These are phyloP conservation scores for Zygotorulaspora chibaensis DNA, from an alignment of 805 yeast genomes.

Conservation along the genomic window DNA sequence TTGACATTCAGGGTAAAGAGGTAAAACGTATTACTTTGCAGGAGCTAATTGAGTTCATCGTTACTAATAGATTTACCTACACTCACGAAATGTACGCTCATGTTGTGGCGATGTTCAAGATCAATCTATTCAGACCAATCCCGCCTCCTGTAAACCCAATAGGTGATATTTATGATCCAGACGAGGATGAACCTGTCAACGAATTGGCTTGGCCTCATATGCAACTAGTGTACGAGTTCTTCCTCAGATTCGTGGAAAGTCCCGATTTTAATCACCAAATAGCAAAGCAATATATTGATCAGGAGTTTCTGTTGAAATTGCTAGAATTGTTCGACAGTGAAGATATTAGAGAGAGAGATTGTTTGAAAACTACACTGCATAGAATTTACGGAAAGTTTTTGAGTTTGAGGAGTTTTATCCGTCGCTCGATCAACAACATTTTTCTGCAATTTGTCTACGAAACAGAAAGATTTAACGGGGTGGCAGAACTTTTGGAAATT, in stretches of 20 bases:
- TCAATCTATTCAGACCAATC: slow-evolving; percentile 87
- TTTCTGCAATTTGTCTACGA: slow-evolving; percentile 92
- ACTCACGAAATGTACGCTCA: slow-evolving; percentile 88
- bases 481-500: slow-evolving; percentile 90
- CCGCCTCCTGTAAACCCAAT: slow-evolving; percentile 98
- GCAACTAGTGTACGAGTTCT: slow-evolving; percentile 94
- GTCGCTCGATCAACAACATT: slow-evolving; percentile 87
- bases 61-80: slow-evolving; percentile 74
- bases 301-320: slow-evolving; percentile 72
- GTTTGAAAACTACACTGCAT: slow-evolving; percentile 90
- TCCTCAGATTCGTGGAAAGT: slow-evolving; percentile 85
- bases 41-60: slow-evolving; percentile 84
- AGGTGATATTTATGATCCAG: slow-evolving; percentile 95
- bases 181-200: slow-evolving; percentile 96
- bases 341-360: slow-evolving; percentile 94
- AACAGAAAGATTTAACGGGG: slow-evolving; percentile 92
- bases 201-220: slow-evolving; percentile 99
- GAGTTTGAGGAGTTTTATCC: slow-evolving; percentile 81
- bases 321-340: slow-evolving; percentile 92
- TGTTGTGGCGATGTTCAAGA: slow-evolving; percentile 84
- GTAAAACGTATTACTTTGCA: slow-evolving; percentile 80
- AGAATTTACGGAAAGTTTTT: slow-evolving; percentile 94
- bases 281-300: slow-evolving; percentile 93
- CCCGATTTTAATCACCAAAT: slow-evolving; percentile 91
- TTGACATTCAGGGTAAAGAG: slow-evolving; percentile 89